Evolutionary conservation across 495 filamentous ascomycete species (phyloP), one percentile per base, ranked within the genome.

Genomic region (Jackrogersella multiformis): DNA sequence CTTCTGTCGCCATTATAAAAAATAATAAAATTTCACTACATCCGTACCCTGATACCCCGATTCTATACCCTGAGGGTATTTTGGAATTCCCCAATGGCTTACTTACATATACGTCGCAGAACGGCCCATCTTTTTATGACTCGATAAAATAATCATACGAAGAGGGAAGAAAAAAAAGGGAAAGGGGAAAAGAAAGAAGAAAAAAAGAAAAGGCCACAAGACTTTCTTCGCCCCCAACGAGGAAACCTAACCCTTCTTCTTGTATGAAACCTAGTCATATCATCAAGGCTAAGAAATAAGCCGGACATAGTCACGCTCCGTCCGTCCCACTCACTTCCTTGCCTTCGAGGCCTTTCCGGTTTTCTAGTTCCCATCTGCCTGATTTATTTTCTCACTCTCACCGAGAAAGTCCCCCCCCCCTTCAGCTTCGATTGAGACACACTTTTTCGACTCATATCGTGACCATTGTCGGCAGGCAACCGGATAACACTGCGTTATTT

Each of bases 101-200:
- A 69, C 67, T 53, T 69, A 61, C 67, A 46, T 69, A 61, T 60
- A 55, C 64, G 32, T 70, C 52, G 35, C 56, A 65, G 67, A 42
- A 44, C 60, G 56, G 58, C 49, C 67, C 57, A 56, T 56, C 28
- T 58, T 58, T 59, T 66, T 46, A 62, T 70, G 56, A 70, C 56
- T 49, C 58, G 67, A 70, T 56, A 21, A 54, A 39, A 59, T 28
- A 67, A 70, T 73, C 42, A 73, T 74, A 66, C 42, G 30, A 63
- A 46, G 21, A 54, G 65, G 12, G 42, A n/a, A 21, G 23, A 71
- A 70, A 69, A 69, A 70, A 36, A 28, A 48, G 8, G n/a, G 45
- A 70, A 36, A 28, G 30, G 8, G n/a, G 45, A 15, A 15, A 9
- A n/a, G 12, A 36, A n/a, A 36, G 12, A n/a, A 36, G 34, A 12